These are phyloP conservation scores for Wallacemonas sp. DNA, from an alignment of 208 protist genomes.

Conservation along the genomic window DNA sequence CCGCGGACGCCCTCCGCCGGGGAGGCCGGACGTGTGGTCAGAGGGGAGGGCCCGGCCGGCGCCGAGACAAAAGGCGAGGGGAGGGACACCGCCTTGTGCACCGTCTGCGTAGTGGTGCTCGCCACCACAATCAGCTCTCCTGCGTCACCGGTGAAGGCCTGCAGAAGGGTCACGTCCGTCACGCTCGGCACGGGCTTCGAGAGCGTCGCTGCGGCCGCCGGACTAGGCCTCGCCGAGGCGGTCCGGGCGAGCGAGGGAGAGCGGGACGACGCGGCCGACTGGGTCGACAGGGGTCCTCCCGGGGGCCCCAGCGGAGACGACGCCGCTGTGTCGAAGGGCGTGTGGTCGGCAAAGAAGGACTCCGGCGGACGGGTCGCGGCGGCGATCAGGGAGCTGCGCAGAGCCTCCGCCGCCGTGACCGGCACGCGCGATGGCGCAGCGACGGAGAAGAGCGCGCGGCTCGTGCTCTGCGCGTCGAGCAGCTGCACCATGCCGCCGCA, in stretches of 20 bases:
- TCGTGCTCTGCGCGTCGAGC: constrained; percentile 10
- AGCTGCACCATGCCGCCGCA: constrained; percentile 9
- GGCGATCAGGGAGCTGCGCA: not conserved
- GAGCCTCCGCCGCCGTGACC: not conserved
- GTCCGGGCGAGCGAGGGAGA: no score
- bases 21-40: not conserved
- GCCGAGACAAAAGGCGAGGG: no score
- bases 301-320: no score
- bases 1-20: no score
- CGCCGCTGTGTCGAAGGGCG: no score
- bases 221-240: no score
- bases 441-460: constrained; percentile 7
- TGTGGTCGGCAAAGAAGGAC: no score
- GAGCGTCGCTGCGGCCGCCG: not conserved
- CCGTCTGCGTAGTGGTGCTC: not conserved
- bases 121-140: constrained; percentile 6
- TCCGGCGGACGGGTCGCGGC: no score
- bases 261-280: no score
- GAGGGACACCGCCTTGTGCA: no score
- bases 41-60: no score
- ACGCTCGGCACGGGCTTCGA: not conserved
- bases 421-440: not conserved
- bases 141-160: constrained; percentile 1
- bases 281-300: no score
- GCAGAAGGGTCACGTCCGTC: not conserved